These are phyloP conservation scores for Turnera subulata DNA, from an alignment of 345 rosid species.

Conservation along the genomic window DNA sequence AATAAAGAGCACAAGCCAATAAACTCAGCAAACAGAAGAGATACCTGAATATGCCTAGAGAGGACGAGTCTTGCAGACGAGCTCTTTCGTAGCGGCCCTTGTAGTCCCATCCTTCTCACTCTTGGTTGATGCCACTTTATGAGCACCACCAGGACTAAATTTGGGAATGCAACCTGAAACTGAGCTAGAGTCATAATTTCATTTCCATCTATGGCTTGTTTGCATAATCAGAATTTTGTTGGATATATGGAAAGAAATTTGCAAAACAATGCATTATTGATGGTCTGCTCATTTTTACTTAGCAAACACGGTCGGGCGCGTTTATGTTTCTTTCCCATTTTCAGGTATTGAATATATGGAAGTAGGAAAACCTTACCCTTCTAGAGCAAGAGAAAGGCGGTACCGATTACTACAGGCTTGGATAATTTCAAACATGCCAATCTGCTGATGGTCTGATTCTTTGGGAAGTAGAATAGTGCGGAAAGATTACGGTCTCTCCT, in stretches of 20 bases:
- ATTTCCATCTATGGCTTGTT: neutral
- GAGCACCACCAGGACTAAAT: neutral
- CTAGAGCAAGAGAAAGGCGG: neutral
- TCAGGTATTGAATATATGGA: constrained; percentile 8
- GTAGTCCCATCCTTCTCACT: neutral
- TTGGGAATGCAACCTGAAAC: neutral
- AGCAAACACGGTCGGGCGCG: constrained; percentile 11
- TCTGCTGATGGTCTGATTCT: neutral
- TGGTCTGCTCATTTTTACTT: constrained; percentile 6
- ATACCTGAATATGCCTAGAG: neutral
- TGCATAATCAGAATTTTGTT: constrained; percentile 12
- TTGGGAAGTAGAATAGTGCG: neutral
- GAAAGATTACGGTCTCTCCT: no score
- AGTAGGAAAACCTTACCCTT: constrained; percentile 5
- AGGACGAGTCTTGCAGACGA: neutral
- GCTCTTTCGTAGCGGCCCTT: neutral
- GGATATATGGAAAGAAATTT: constrained; percentile 6
- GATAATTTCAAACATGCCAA: neutral
- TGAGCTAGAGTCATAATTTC: constrained; percentile 3
- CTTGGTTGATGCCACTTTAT: constrained; percentile 14
- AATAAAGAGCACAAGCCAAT: neutral
- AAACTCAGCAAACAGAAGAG: neutral
- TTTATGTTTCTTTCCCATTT: constrained; percentile 14
- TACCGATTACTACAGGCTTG: constrained; percentile 4
- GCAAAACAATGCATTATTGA: constrained; percentile 19